Evolutionary conservation across 192 early-diverging fungal genomes (phyloP).

Genomic region (Diversispora eburnea): DNA sequence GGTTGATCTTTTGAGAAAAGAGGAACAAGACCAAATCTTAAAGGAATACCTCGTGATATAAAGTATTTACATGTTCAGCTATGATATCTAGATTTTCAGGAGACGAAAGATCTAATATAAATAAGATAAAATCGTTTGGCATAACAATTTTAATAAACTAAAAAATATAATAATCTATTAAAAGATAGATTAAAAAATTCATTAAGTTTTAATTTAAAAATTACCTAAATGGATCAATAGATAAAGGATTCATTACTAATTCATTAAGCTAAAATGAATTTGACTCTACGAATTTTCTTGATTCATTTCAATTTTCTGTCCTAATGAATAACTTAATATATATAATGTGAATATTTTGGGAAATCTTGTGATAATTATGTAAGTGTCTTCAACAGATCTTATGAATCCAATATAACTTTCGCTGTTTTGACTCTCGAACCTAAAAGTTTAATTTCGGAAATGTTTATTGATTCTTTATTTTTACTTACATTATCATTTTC

Average conservation of each 20-base stretch:
- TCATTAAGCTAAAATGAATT: constrained; percentile 67
- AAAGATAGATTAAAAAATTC: not conserved
- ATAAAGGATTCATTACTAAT: constrained; percentile 42
- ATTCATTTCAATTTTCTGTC: constrained; percentile 38
- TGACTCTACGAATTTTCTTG: constrained; percentile 22
- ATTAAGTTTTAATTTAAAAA: not conserved
- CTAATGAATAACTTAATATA: constrained; percentile 53
- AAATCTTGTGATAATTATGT: constrained; percentile 75
- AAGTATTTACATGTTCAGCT: constrained; percentile 58
- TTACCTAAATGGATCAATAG: constrained; percentile 66
- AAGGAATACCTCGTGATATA: constrained; percentile 69
- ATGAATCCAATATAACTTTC: constrained; percentile 62
- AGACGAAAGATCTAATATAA: constrained; percentile 69
- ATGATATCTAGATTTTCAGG: constrained; percentile 51
- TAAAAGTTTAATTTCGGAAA: not conserved
- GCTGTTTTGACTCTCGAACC: constrained; percentile 66
- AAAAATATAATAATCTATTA: not conserved
- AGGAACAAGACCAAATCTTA: constrained; percentile 86
- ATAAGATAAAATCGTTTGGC: constrained; percentile 55
- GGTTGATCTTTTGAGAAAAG: constrained; percentile 46
- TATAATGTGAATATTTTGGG: constrained; percentile 80
- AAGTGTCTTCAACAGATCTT: constrained; percentile 62
- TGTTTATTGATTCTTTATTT: constrained; percentile 11
- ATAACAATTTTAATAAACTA: constrained; percentile 56
- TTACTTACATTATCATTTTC: constrained; percentile 3